Evolutionary conservation across 805 yeast genomes (phyloP), one percentile per base, ranked within the genome.

Genomic region (Wickerhamomyces subpelliculosus): DNA sequence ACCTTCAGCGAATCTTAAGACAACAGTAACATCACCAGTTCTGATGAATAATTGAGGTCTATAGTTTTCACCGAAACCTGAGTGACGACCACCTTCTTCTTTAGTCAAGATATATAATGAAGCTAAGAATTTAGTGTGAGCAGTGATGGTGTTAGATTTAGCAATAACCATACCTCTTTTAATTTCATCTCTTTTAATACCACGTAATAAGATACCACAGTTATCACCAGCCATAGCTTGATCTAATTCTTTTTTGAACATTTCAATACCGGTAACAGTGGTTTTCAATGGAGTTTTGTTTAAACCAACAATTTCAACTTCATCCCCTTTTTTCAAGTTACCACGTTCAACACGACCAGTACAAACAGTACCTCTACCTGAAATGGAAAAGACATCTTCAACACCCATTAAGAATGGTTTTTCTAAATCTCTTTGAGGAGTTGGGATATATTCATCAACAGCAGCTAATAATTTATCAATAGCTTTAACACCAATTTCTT

Each of bases 271-370:
- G 41, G 98, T 93, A 48, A 89, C 97, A 47, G 84, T 86, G 55
- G 97, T 80, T 80, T 88, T 90, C 66, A 85, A 64, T 51, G 95
- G 90, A 61, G 78, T 77, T 54, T 80, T 79, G 69, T 83, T 80
- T 76, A 73, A 77, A 61, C 98, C 98, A 47, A 93, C 96, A 62
- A 93, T 81, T 75, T 93, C 97, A 55, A 93, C 73, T 74, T 93
- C 97, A 70, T 90, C 97, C 70, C 97, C 97, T 76, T 89, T 89
- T 82, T 86, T 86, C 67, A 93, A 78, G 51, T 80, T 69, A 71
- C 98, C 98, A 73, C 98, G 88, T 76, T 90, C 97, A 54, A 88
- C 98, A 72, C 97, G 85, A 65, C 98, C 98, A 41, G 97, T 85
- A 57, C 86, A 96, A 52, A 93, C 98, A 44, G 98, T 93, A 72